These are phyloP conservation scores for Oxytropis ochrocephala DNA, from an alignment of 306 rosid species.

Conservation along the genomic window DNA sequence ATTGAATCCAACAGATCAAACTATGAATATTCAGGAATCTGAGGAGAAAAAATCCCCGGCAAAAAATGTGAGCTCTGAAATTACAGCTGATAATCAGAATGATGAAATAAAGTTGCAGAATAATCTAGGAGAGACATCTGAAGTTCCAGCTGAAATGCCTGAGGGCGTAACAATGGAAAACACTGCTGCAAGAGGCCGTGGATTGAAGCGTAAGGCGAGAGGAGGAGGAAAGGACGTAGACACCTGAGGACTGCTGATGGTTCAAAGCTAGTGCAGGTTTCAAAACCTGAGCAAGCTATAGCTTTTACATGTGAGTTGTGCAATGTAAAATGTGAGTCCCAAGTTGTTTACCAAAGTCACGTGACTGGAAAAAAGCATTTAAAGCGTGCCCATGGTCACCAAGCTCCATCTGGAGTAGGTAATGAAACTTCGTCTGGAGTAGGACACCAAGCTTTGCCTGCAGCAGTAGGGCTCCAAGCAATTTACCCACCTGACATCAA, in stretches of 20 bases:
- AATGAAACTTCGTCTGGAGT: background rate
- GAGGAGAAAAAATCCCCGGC: conserved; percentile 27
- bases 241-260: conserved; percentile 44
- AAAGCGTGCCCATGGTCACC: conserved; percentile 45
- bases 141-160: conserved; percentile 35
- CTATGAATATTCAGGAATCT: conserved; percentile 38
- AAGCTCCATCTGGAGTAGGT: conserved; percentile 25
- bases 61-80: conserved; percentile 30
- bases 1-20: conserved; percentile 37
- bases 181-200: conserved; percentile 42
- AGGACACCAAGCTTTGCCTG: conserved; percentile 9
- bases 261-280: conserved; percentile 39
- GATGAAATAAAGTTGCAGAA: conserved; percentile 38
- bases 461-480: conserved; percentile 40
- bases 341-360: conserved; percentile 65
- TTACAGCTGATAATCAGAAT: conserved; percentile 31
- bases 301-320: conserved; percentile 62
- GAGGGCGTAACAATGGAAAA: conserved; percentile 31
- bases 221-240: conserved; percentile 56
- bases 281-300: conserved; percentile 34
- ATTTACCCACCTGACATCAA: conserved; percentile 42
- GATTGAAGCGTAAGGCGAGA: conserved; percentile 60
- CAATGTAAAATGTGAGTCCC: conserved; percentile 74
- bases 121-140: conserved; percentile 30
- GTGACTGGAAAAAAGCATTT: conserved; percentile 63